Conservation (phyloP, 106 monocot genomes). For the Dendrobium catenatum region DNA sequence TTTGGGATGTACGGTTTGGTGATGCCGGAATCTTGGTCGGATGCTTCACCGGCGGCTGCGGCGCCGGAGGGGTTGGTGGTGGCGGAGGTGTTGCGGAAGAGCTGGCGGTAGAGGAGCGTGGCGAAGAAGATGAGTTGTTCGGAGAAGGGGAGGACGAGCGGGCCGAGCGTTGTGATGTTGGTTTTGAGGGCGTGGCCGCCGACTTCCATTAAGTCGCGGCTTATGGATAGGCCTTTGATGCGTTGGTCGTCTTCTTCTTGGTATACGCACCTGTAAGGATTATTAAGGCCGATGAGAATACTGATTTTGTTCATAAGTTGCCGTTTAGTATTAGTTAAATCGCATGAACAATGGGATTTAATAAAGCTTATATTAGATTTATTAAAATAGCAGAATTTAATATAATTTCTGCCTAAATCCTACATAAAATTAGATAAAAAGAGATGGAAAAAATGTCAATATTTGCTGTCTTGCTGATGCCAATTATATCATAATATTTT, state of each 20-base stretch:
- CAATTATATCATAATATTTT: too few relatives aligned
- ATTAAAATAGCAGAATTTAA: too few relatives aligned
- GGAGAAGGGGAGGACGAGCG: conserved; percentile 62
- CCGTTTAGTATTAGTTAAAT: too few relatives aligned
- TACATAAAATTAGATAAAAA: too few relatives aligned
- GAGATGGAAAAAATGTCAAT: too few relatives aligned
- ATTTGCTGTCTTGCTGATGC: too few relatives aligned
- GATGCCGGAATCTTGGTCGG: conserved; percentile 6
- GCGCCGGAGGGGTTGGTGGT: not conserved
- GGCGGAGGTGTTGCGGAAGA: conserved; percentile 14
- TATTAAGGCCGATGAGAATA: not conserved
- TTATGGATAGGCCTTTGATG: conserved; percentile 47
- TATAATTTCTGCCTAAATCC: too few relatives aligned
- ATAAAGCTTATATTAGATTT: too few relatives aligned
- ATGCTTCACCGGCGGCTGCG: not conserved
- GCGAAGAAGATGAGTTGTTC: conserved; percentile 66
- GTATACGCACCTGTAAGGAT: conserved; percentile 25
- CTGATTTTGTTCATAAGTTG: too few relatives aligned
- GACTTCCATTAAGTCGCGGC: conserved; percentile 49
- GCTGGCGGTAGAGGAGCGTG: conserved; percentile 33
- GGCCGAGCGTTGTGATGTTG: conserved; percentile 62
- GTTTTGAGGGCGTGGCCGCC: conserved; percentile 57
- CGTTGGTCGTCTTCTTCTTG: conserved; percentile 56
- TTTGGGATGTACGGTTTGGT: conserved; percentile 73
- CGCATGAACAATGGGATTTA: too few relatives aligned